phyloP scores from a whole-genome alignment of 2,329 filamentous ascomycete genomes.

The Phaeomoniella chlamydospora region DNA sequence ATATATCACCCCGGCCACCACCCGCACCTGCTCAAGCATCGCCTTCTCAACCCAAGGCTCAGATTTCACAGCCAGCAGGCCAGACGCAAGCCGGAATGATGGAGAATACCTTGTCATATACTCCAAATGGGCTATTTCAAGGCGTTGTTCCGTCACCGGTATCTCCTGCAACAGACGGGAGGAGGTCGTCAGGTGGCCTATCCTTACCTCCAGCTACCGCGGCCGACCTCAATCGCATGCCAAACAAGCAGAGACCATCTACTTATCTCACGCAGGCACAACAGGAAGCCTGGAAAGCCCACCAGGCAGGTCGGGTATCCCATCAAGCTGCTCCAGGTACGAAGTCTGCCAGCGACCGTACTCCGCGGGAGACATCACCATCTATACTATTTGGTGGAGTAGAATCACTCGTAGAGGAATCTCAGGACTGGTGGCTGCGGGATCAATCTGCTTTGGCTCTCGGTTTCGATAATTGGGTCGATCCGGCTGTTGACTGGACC shows the following conservation, averaged over 20 bases:
- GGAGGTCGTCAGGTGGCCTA: constrained; percentile 8
- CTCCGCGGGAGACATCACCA: constrained; percentile 27
- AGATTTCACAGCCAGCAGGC: not conserved
- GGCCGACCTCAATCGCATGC: constrained; percentile 10
- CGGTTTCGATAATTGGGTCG: constrained; percentile 48
- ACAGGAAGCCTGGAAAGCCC: constrained; percentile 19
- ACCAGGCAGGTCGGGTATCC: constrained; percentile 11
- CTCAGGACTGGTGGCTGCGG: constrained; percentile 49
- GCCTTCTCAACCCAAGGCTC: not conserved
- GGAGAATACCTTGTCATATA: constrained; percentile 3
- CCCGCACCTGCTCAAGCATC: constrained; percentile 9
- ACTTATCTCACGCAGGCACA: constrained; percentile 12
- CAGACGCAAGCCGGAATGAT: not conserved
- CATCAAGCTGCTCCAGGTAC: constrained; percentile 10
- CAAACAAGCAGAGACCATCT: constrained; percentile 7
- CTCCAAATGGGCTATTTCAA: constrained; percentile 5
- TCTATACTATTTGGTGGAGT: constrained; percentile 44
- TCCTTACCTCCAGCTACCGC: constrained; percentile 13
- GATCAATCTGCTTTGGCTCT: constrained; percentile 47
- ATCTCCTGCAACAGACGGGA: constrained; percentile 3
- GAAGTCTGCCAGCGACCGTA: constrained; percentile 9
- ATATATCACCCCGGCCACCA: constrained; percentile 5
- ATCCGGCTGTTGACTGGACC: constrained; percentile 4
- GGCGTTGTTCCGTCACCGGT: constrained; percentile 6
- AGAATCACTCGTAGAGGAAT: constrained; percentile 46